A percentile compares a stretch with the other conserved stretches of the same genome.
phyloP scores from a whole-genome alignment of 1,284 basidiomycete species.

The Austroboletus rostrupii region DNA sequence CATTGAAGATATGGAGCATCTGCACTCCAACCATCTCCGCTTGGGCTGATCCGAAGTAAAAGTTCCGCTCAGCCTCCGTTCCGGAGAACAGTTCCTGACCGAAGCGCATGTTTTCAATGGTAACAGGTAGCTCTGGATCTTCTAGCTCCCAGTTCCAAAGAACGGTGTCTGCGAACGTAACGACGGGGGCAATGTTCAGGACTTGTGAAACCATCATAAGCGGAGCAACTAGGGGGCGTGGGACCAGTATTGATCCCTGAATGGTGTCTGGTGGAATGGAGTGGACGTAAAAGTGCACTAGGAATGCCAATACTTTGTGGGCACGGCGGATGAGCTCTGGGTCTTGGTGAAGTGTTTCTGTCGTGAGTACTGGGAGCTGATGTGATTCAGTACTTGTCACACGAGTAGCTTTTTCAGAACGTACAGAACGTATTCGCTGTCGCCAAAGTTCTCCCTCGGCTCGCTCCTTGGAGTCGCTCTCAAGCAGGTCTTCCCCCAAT shows the following conservation, averaged over 20 bases:
- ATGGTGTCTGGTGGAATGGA: slow-evolving; percentile 52
- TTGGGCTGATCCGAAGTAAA: slow-evolving; percentile 82
- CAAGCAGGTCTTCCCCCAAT: slow-evolving; percentile 57
- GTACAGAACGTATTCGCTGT: slow-evolving; percentile 55
- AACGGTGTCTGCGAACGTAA: slow-evolving; percentile 95
- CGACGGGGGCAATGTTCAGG: slow-evolving; percentile 85
- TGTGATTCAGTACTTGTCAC: slow-evolving; percentile 16
- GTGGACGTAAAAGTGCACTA: slow-evolving; percentile 89
- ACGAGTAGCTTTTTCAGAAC: slow-evolving; percentile 25
- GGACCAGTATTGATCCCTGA: slow-evolving; percentile 53
- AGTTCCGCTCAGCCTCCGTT: slow-evolving; percentile 81
- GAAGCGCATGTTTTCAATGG: slow-evolving; percentile 62
- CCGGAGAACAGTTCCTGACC: slow-evolving; percentile 75
- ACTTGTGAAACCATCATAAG: slow-evolving; percentile 71
- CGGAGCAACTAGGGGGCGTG: slow-evolving; percentile 77
- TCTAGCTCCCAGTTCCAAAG: slow-evolving; percentile 87
- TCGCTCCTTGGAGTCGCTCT: slow-evolving; percentile 47
- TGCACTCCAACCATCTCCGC: slow-evolving; percentile 87
- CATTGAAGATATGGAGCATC: slow-evolving; percentile 85
- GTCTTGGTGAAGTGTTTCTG: slow-evolving; percentile 47
- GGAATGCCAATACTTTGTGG: slow-evolving; percentile 85
- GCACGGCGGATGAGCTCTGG: slow-evolving; percentile 73
- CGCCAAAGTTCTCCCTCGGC: slow-evolving; percentile 66
- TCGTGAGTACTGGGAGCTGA: slow-evolving; percentile 70
- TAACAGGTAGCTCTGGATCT: slow-evolving; percentile 50